Conservation (phyloP, 805 yeast species). For the Myxozyma sirexii region DNA sequence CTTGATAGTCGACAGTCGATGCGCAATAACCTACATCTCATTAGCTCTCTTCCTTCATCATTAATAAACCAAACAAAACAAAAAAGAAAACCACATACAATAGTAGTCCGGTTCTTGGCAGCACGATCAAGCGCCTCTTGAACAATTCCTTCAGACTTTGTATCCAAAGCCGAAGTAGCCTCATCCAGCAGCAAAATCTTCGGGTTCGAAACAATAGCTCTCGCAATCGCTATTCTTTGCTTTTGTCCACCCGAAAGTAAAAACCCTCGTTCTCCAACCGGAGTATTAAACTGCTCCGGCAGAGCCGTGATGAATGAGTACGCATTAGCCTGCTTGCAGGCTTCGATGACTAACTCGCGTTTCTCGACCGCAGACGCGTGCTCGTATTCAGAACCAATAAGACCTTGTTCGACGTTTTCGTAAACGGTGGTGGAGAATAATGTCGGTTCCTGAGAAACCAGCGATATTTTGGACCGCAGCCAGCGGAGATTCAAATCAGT, state of each 20-base stretch:
- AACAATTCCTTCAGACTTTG: constrained; percentile 62
- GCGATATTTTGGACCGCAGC: constrained; percentile 75
- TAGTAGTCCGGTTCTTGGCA: constrained; percentile 52
- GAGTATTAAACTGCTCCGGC: constrained; percentile 54
- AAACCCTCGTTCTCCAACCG: constrained; percentile 58
- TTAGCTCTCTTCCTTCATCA: constrained; percentile 43
- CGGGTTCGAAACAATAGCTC: constrained; percentile 60
- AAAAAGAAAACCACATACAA: constrained; percentile 66
- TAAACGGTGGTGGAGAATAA: constrained; percentile 81
- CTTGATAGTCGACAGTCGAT: constrained; percentile 81
- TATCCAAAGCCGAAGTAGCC: constrained; percentile 69
- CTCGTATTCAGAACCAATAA: constrained; percentile 43
- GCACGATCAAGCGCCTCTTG: constrained; percentile 52
- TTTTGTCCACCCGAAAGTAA: constrained; percentile 70
- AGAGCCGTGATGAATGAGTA: constrained; percentile 52
- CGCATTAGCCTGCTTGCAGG: constrained; percentile 57
- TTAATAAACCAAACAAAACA: constrained; percentile 32
- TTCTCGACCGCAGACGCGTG: constrained; percentile 45
- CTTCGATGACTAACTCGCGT: constrained; percentile 46
- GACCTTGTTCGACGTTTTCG: constrained; percentile 80
- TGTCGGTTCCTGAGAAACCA: constrained; percentile 97
- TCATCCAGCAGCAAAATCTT: constrained; percentile 62
- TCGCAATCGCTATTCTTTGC: constrained; percentile 66
- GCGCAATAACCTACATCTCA: constrained; percentile 65
- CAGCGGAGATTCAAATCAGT: constrained; percentile 71